These are phyloP conservation scores for Schizosaccharomyces versatilis DNA, from an alignment of 1,139 yeast genomes.

Conservation along the genomic window DNA sequence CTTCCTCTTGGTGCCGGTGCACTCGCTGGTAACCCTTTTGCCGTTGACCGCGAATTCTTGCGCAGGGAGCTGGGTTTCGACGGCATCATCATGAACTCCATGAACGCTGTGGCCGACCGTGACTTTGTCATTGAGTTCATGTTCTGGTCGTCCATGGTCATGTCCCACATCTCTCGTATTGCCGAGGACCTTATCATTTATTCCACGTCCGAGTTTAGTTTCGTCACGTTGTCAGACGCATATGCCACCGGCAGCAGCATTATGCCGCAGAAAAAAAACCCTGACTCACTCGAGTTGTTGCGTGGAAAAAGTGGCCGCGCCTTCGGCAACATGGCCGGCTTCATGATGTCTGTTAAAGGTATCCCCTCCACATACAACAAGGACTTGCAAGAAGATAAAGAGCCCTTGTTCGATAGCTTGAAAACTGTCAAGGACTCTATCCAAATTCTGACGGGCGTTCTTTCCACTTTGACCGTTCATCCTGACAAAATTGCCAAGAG, in stretches of 20 bases:
- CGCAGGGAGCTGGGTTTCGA: slow-evolving; percentile 59
- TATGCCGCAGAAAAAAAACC: slow-evolving; percentile 98
- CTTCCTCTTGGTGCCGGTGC: slow-evolving; percentile 96
- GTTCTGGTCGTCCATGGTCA: slow-evolving; percentile 89
- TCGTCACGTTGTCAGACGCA: slow-evolving; percentile 81
- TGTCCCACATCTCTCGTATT: slow-evolving; percentile 85
- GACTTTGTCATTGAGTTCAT: slow-evolving; percentile 92
- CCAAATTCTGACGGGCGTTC: slow-evolving; percentile 83
- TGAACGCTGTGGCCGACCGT: slow-evolving; percentile 88
- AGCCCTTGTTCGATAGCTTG: slow-evolving; percentile 80
- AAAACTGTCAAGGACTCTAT: slow-evolving; percentile 83
- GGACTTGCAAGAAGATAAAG: slow-evolving; percentile 97
- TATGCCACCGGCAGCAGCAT: slow-evolving; percentile 94
- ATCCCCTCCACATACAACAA: slow-evolving; percentile 94
- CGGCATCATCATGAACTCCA: slow-evolving; percentile 79
- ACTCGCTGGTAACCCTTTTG: slow-evolving; percentile 95
- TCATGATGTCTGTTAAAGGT: slow-evolving; percentile 84
- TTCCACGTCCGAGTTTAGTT: slow-evolving; percentile 93
- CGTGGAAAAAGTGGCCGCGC: slow-evolving; percentile 96
- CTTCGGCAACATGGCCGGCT: slow-evolving; percentile 83
- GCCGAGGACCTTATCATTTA: slow-evolving; percentile 87
- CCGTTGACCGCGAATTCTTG: slow-evolving; percentile 77
- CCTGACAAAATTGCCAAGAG: slow-evolving; percentile 62
- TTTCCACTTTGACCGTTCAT: slow-evolving; percentile 59
- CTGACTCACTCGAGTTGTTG: slow-evolving; percentile 80